Percentiles rank a stretch among this genome's conserved stretches.
phyloP scores from a whole-genome alignment of 257 asterid genomes.

The Fraxinus quadrangulata region DNA sequence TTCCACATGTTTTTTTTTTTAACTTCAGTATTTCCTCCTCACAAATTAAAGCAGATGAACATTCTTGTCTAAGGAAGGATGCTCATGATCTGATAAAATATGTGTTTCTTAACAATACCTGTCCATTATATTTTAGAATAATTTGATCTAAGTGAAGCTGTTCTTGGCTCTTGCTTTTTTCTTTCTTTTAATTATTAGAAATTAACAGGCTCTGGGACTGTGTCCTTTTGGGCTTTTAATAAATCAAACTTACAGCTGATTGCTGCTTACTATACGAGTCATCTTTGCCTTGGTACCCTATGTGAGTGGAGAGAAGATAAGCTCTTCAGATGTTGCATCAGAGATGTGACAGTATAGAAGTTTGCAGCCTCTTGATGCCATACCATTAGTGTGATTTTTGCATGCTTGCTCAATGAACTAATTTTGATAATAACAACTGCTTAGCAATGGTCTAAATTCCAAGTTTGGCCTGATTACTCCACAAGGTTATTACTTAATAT shows the following conservation, averaged over 20 bases:
- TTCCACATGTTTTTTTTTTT: not conserved
- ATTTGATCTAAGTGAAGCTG: not conserved
- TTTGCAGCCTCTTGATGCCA: not conserved
- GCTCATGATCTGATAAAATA: not conserved
- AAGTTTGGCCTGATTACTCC: not conserved
- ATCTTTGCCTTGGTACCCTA: not conserved
- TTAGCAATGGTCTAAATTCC: not conserved
- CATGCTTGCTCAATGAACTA: not conserved
- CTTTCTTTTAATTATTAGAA: not conserved
- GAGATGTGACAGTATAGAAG: not conserved
- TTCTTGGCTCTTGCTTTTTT: not conserved
- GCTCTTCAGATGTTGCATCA: not conserved
- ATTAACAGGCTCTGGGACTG: not conserved
- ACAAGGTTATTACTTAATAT: too few species aligned
- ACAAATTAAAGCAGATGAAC: conserved; percentile 13
- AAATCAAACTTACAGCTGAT: not conserved
- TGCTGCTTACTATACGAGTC: not conserved
- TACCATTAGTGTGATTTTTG: not conserved
- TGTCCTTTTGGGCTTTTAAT: not conserved
- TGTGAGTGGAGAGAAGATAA: not conserved
- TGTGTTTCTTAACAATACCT: not conserved
- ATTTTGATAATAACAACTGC: not conserved
- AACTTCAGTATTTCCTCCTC: not conserved
- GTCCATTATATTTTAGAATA: not conserved
- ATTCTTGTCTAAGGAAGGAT: not conserved